phyloP scores from a whole-genome alignment of 2,329 filamentous ascomycete genomes.

The Fusarium sp. region DNA sequence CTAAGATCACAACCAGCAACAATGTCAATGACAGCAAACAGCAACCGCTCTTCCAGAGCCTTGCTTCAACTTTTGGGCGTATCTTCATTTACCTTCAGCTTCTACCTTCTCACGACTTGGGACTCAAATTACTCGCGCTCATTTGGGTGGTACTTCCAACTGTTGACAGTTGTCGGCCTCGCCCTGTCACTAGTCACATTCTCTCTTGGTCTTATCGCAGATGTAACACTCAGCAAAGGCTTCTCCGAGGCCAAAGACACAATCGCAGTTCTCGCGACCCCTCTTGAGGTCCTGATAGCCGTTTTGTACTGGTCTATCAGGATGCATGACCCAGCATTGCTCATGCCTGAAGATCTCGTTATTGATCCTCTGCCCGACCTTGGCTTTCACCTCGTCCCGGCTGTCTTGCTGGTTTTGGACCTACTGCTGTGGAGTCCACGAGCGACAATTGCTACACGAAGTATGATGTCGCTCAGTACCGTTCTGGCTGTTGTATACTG shows the following conservation, averaged over 20 bases:
- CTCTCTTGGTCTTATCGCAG: not conserved
- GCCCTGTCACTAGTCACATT: not conserved
- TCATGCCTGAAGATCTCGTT: slow-evolving; percentile 15
- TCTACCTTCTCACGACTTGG: slow-evolving; percentile 12
- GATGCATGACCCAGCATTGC: slow-evolving; percentile 4
- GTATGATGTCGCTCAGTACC: slow-evolving; percentile 7
- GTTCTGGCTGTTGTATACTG: slow-evolving; percentile 4
- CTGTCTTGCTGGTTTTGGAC: not conserved
- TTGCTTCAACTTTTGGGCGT: not conserved
- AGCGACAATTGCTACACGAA: not conserved
- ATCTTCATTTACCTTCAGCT: not conserved
- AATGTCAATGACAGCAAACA: not conserved
- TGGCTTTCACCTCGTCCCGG: slow-evolving; percentile 5
- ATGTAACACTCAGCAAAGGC: not conserved
- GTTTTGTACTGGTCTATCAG: slow-evolving; percentile 17
- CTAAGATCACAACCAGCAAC: not conserved
- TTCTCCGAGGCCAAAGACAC: not conserved
- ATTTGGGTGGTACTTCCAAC: slow-evolving; percentile 18
- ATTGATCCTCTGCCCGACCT: slow-evolving; percentile 8
- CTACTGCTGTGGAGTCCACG: not conserved
- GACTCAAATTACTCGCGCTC: slow-evolving; percentile 9
- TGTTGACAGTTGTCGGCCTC: slow-evolving; percentile 4
- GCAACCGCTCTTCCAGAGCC: no score
- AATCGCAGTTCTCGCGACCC: not conserved
- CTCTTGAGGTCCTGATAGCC: slow-evolving; percentile 13